Evolutionary conservation across 768 basidiomycete genomes (phyloP), one percentile per base, ranked within the genome.

Genomic region (Omphalotus guepiniiformis): DNA sequence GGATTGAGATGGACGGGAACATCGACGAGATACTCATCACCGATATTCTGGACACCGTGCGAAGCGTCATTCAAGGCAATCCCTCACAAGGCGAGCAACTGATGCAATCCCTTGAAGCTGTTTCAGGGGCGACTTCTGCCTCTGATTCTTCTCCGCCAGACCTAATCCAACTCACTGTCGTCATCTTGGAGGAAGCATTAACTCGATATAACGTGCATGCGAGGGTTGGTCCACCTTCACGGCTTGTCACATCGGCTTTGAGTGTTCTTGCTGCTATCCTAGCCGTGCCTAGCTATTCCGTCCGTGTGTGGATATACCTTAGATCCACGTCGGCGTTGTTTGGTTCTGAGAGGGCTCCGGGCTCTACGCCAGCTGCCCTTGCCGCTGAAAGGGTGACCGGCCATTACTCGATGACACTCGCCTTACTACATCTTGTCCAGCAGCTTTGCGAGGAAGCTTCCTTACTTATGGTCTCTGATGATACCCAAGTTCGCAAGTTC

Each of bases 241-340:
- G 78, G 34, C 73, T 91, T 50, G 83, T 90, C 52, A 85, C 86
- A 2, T 88, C 87, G 6, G 81, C 89, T 3, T 78, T 95, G 70
- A 87, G 82, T 44, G 83, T 94, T 11, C 76, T 95, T 16, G 75
- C 88, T 3, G 84, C 84, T 0, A 73, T 94, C 25, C 74, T 93
- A 28, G 78, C 82, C 1, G 67, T 88, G 11, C 88, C 87, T 1
- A 73, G 71, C 37, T 85, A 85, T 57, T 86, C 88, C n/a, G 80
- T 81, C 53, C 78, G 86, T 2, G 88, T 94, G 19, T 95, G 92
- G 93, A 70, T 92, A 8, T 93, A 88, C 57, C 78, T 94, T 16
- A 83, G 91, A 11, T 86, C 87, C 4, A 86, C 91, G 0, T 71
- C 78, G 0, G 76, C 82, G 18, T 74, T 96, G 22, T 91, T 95